Evolutionary conservation across 306 rosid genomes (phyloP), one percentile per base, ranked within the genome.

Genomic region (Acmispon strigosus): DNA sequence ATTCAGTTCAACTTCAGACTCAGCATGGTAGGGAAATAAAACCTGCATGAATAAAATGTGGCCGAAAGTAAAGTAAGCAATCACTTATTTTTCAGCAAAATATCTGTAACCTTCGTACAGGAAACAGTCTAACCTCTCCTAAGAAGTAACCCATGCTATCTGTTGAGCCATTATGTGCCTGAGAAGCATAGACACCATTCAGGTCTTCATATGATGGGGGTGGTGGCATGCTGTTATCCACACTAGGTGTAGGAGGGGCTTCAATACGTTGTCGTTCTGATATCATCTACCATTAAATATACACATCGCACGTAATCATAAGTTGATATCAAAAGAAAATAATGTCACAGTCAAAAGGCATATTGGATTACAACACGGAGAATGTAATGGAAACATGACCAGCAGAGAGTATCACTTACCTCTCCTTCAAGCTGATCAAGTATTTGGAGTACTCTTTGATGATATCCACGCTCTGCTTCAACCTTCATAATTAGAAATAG

Each of bases 391-490:
- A 59, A 34, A 72, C 47, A 63, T 6, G 52, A 47, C 19, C 42
- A 52, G n/a, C 42, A 11, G 56, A 70, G 10, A 56, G 16, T 29
- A 8, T 47, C 64, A 69, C 85, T 44, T 66, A 86, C 98, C 90
- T 94, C 97, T 78, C 97, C 96, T 82, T 91, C 98, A 53, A 94
- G 98, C 69, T 84, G 97, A 84, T 94, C 89, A 22, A 94, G 91
- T 75, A 90, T 77, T 78, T 90, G 91, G 55, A 94, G 92, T 54
- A 86, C 88, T 75, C 90, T 87, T 69, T 90, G 94, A 82, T 94
- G 98, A 83, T 89, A 90, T 42, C 83, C 78, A 16, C 92, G 96
- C 83, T 94, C 96, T n/a, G 95, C 85, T 85, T 94, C 98, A 20
- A 94, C 89, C 97, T 94, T 83, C 78, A 83, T 11, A 71, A 47